Evolutionary conservation across 2,329 filamentous ascomycete species (phyloP).

Genomic region (Tolypocladium pustulatum): DNA sequence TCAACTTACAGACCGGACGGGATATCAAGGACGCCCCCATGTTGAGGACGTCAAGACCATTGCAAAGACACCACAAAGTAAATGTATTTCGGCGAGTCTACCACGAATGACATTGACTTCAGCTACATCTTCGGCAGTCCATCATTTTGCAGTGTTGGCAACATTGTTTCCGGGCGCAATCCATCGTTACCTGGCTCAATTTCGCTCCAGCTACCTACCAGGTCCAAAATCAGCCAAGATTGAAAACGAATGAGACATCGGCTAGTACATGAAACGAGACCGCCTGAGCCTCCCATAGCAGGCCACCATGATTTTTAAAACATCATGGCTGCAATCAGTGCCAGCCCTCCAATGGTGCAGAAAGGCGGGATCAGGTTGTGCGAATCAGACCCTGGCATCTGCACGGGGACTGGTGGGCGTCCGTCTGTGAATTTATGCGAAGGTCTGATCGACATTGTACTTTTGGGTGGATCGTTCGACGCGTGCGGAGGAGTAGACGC

Average conservation of each 20-base stretch:
- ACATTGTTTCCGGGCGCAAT: background rate
- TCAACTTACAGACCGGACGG: too few relatives aligned
- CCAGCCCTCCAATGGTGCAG: conserved; percentile 11
- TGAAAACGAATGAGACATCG: background rate
- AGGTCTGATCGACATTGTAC: conserved; percentile 11
- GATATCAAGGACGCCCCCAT: too few relatives aligned
- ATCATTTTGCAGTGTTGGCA: background rate
- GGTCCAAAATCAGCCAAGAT: background rate
- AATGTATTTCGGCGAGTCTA: too few relatives aligned
- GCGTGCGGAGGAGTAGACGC: conserved; percentile 3
- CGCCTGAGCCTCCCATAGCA: background rate
- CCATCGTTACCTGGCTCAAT: background rate
- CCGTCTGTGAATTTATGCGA: conserved; percentile 9
- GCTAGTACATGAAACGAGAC: background rate
- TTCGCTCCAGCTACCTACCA: background rate
- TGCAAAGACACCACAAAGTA: too few relatives aligned
- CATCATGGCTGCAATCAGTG: conserved; percentile 15
- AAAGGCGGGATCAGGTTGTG: conserved; percentile 11
- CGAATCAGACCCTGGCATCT: conserved; percentile 16
- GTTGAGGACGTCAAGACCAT: too few relatives aligned
- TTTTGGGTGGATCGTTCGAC: conserved; percentile 9
- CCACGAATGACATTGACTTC: background rate
- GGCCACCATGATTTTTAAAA: conserved; percentile 5
- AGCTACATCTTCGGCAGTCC: background rate
- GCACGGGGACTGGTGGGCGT: conserved; percentile 13